Evolutionary conservation across 2,329 filamentous ascomycete genomes (phyloP).

Genomic region (Hypoxylon sp.): DNA sequence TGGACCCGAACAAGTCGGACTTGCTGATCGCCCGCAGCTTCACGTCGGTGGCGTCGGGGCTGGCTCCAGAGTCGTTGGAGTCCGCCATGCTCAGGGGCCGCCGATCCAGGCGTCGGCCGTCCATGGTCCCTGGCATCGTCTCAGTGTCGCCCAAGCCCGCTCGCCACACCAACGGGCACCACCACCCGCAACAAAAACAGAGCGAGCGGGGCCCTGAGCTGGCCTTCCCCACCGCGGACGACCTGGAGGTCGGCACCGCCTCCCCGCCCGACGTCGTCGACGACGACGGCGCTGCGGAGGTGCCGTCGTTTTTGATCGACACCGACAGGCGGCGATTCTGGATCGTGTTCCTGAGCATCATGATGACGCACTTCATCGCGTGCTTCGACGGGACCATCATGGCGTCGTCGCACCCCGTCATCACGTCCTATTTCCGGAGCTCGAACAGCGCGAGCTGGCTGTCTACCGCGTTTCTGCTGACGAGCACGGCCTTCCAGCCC

Average conservation of each 20-base stretch:
- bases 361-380: constrained; percentile 68
- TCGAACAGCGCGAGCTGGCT: constrained; percentile 87
- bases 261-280: constrained; percentile 18
- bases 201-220: background rate
- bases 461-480: constrained; percentile 81
- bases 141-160: constrained; percentile 25
- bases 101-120: constrained; percentile 42
- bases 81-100: constrained; percentile 55
- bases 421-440: constrained; percentile 81
- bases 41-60: constrained; percentile 51
- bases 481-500: constrained; percentile 80
- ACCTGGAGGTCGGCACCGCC: constrained; percentile 14
- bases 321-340: constrained; percentile 67
- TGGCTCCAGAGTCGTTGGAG: constrained; percentile 58
- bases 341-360: constrained; percentile 70
- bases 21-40: constrained; percentile 56
- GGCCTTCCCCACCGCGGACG: constrained; percentile 1
- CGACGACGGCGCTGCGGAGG: constrained; percentile 1
- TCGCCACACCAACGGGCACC: constrained; percentile 4
- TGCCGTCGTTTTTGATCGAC: constrained; percentile 56
- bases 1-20: constrained; percentile 52
- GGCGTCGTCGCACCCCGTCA: constrained; percentile 83
- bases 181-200: background rate
- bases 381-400: constrained; percentile 84
- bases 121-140: constrained; percentile 18